Base-by-base conservation (phyloP, 2,329 filamentous ascomycete genomes). In the Botrytis sinoallii region DNA sequence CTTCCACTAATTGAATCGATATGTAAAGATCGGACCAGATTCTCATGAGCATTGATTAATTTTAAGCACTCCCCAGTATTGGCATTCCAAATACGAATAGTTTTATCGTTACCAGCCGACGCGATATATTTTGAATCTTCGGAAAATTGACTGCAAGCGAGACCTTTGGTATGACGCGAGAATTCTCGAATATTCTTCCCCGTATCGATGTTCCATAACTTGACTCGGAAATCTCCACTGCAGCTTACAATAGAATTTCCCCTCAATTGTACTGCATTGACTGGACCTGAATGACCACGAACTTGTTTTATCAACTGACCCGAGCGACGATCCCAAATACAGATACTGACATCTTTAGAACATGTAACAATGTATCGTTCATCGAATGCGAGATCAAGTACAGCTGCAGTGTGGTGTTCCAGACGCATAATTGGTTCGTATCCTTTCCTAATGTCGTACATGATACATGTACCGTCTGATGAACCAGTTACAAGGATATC, bases 61-160 rank as follows among this genome's bases (percentile, higher is more conserved):
- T 91, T 90, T 69, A 97, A 86, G 78, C 95, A 92, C 79, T 94
- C 91, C 75, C 95, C 95, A 1, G 94, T 97, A 79, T 93, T 93
- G 70, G 95, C 94, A 82, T 98, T 94, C 88, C 97, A 99, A 81
- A 98, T 93, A 81, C 97, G 96, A 75, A 98, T 98, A 67, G 94
- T 90, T 82, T 95, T 92, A 84, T 98, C 96, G 80, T 98, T 99
- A 64, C 96, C 96, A 16, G 96, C 96, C 29, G 94, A 96, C 66
- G 97, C 92, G 66, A 99, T 94, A 77, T 93, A 96, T 71, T 93
- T 91, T n/a, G 94, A 94, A 81, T 99, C 95, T 78, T 98, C 94
- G 59, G 92, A 95, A 83, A 98, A 98, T 82, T 99, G 96, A 71
- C 96, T 94, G 82, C 96, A 98, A 4, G 96, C 96, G 46, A 99